Base-by-base conservation (phyloP, 1,284 basidiomycete species). In the Sutorius eximius region DNA sequence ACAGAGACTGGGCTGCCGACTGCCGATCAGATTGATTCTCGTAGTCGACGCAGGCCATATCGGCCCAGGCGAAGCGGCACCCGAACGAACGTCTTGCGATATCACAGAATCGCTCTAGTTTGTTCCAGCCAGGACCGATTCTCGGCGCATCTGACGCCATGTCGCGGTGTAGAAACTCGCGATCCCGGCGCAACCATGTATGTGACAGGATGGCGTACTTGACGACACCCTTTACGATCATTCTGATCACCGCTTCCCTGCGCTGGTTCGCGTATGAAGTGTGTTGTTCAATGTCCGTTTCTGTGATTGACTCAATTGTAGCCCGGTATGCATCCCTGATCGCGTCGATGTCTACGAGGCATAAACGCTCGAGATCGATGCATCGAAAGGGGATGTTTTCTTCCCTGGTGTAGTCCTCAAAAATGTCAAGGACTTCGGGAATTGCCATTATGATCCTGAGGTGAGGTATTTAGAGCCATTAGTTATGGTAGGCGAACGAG, bases 191-290 rank as follows among this genome's bases (percentile, higher is more conserved):
- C n/a, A 27, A 42, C 59, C 59, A 53, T 7, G 40, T 52, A 32
- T 66, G 62, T 1, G 64, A 62, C 18, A 63, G 52, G 32, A 55
- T 34, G 22, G 62, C 62, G 1, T 63, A 63, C 45, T 64, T 63
- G 11, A 66, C 45, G 49, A 54, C 45, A 15, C 62, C 45, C 22
- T 55, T 66, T 13, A 63, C 64, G 2, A 63, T 64, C 16, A 29
- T 45, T 33, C 44, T 45, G n/a, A 66, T 64, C 18, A 64, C 61
- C 8, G 64, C 61, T 38, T 60, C 52, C 34, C 64, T 55, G 38
- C 62, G 59, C 22, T 63, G 61, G 24, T 66, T 62, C 16, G 61
- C 59, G 12, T 63, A 62, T 27, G 62, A 64, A 0, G 64, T 66
- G 20, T 66, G 61, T 18, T 49, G 59, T n/a, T 62, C 59, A n/a